Percentiles rank a stretch among this genome's conserved stretches.
phyloP scores from a whole-genome alignment of 345 rosid species.

The Cardamine resedifolia region DNA sequence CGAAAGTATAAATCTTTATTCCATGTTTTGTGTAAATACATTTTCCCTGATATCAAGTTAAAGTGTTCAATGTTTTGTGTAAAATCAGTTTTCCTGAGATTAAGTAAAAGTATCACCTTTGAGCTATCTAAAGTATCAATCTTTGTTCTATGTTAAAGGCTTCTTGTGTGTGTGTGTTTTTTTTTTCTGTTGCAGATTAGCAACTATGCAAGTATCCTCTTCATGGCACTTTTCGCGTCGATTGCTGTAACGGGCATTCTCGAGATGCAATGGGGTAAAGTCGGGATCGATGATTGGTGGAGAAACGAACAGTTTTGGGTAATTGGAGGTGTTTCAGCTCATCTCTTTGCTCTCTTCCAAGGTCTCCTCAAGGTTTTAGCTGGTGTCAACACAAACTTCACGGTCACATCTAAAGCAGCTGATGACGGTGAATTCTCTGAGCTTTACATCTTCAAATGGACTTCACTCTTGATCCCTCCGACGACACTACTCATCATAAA shows the following conservation, averaged over 20 bases:
- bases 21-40: not conserved
- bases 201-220: conserved; percentile 55
- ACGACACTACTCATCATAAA: conserved; percentile 61
- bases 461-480: conserved; percentile 61
- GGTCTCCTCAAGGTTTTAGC: conserved; percentile 64
- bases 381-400: conserved; percentile 62
- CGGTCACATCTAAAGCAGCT: conserved; percentile 62
- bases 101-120: not conserved
- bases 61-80: not conserved
- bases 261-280: conserved; percentile 75
- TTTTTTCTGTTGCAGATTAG: conserved; percentile 48
- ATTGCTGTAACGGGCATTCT: conserved; percentile 62
- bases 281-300: conserved; percentile 75
- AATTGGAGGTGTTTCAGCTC: conserved; percentile 68
- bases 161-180: not conserved
- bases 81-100: not conserved
- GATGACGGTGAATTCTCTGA: conserved; percentile 56
- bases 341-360: conserved; percentile 64
- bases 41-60: not conserved
- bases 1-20: not conserved
- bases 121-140: not conserved
- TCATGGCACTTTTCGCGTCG: conserved; percentile 60
- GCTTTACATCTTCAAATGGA: conserved; percentile 62
- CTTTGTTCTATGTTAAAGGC: not conserved
- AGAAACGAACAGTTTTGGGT: conserved; percentile 82